These are phyloP conservation scores for Chrysosporium keratinophilum DNA, from an alignment of 2,329 filamentous ascomycete species.

Conservation along the genomic window DNA sequence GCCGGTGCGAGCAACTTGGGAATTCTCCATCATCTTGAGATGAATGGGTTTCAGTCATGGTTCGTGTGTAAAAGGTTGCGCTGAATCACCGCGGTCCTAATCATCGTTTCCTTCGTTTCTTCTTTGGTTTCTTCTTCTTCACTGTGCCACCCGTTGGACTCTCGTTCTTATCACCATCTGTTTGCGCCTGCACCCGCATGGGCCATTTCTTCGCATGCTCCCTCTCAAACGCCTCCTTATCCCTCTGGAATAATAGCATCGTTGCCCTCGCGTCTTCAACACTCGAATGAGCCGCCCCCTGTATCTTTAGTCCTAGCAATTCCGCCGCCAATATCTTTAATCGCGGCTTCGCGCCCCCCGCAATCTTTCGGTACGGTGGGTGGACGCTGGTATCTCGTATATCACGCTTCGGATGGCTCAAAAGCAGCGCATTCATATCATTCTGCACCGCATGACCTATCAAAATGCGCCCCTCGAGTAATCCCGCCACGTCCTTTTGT, in stretches of 20 bases:
- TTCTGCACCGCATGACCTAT: conserved; percentile 78
- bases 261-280: conserved; percentile 74
- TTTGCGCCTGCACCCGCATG: conserved; percentile 28
- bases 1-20: too few species aligned
- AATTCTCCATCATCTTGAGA: too few species aligned
- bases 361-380: conserved; percentile 57
- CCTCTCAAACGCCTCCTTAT: conserved; percentile 76
- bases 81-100: background rate
- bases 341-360: conserved; percentile 41
- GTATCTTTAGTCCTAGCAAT: conserved; percentile 49
- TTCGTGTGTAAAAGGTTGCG: background rate
- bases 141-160: conserved; percentile 31
- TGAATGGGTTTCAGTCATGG: too few species aligned
- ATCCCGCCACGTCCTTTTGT: conserved; percentile 57
- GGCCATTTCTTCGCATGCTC: conserved; percentile 63
- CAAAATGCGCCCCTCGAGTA: conserved; percentile 62
- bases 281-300: conserved; percentile 50
- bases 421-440: conserved; percentile 60
- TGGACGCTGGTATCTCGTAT: conserved; percentile 78
- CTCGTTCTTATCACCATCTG: conserved; percentile 33
- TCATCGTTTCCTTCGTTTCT: conserved; percentile 30
- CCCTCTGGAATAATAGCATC: conserved; percentile 75
- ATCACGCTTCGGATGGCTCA: conserved; percentile 68
- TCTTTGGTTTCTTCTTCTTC: conserved; percentile 41
- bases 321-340: conserved; percentile 47